Base-by-base conservation (phyloP, 2,329 filamentous ascomycete genomes). In the Stagonosporopsis chrysanthemi region DNA sequence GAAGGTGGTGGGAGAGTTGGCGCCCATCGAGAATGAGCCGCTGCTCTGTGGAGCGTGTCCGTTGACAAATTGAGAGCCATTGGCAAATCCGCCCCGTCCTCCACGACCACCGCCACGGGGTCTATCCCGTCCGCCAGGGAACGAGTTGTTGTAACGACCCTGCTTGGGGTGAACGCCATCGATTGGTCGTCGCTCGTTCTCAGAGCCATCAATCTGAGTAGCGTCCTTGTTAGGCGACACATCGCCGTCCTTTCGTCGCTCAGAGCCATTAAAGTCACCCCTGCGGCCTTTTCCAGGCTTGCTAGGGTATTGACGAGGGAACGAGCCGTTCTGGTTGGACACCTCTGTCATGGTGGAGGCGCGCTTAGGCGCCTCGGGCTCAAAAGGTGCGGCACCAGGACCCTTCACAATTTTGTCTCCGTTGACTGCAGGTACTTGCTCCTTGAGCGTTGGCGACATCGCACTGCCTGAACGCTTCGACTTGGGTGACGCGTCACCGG, bases 31-130 rank as follows among this genome's bases (percentile, higher is more conserved):
- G 51, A 78, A 76, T 9, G 67, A 66, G 6, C 69, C 66, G n/a
- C 69, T 64, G 22, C 64, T 56, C 62, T 74, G 63, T 7, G 69
- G 56, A 41, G 64, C 64, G 61, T 78, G 76, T 3, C 79, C 77
- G 64, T 79, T 80, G 31, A 73, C 57, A 63, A 76, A 80, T 28
- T 73, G 70, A 43, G 74, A 70, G 2, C 70, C 67, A 46, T 75
- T 78, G 23, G 68, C 61, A 54, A 70, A 77, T 44, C 66, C 80
- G 36, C 66, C 72, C 48, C 82, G 76, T 39, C 78, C 78, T 40
- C 80, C 79, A 56, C 81, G 79, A 49, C 69, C 77, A 19, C 78
- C 78, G 51, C 82, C 82, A 57, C 82, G 79, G 24, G 78, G 79
- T 54, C 83, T 82, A 58, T 79, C 76, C 38, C 81, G 73, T 31